Evolutionary conservation across 2,329 filamentous ascomycete species (phyloP).

Genomic region (Grosmannia serpens): DNA sequence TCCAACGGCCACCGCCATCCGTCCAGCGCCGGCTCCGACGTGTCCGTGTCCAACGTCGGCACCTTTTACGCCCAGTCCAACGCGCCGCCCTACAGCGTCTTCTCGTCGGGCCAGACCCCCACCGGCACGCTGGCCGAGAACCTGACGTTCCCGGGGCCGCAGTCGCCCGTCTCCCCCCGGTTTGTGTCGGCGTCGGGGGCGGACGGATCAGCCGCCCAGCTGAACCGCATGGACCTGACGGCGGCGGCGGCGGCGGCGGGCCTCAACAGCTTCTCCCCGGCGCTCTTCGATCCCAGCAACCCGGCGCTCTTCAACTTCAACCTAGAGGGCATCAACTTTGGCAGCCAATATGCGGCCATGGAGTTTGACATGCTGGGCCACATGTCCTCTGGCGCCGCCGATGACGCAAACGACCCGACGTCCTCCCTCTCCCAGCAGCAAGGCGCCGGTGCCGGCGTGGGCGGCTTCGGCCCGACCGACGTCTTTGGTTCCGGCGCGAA

Average conservation of each 20-base stretch:
- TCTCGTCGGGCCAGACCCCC: conserved; percentile 32
- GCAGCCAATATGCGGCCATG: conserved; percentile 88
- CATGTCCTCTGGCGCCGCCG: conserved; percentile 85
- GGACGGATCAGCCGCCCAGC: conserved; percentile 26
- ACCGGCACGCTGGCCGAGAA: conserved; percentile 34
- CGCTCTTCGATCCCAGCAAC: conserved; percentile 82
- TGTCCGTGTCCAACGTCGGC: conserved; percentile 26
- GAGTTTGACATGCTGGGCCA: conserved; percentile 95
- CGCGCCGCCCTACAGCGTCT: conserved; percentile 38
- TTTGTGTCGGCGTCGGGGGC: conserved; percentile 42
- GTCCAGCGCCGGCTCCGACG: conserved; percentile 35
- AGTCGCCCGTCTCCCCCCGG: conserved; percentile 63
- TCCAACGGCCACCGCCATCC: conserved; percentile 35
- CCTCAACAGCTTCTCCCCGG: conserved; percentile 37
- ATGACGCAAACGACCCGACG: conserved; percentile 59
- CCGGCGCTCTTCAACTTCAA: conserved; percentile 93
- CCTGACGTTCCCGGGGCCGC: conserved; percentile 50
- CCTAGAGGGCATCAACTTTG: conserved; percentile 85
- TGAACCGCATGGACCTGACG: conserved; percentile 35
- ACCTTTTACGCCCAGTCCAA: conserved; percentile 34
- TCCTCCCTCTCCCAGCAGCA: conserved; percentile 27
- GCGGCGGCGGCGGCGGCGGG: conserved; percentile 30
- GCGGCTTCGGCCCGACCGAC: conserved; percentile 29
- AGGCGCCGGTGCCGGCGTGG: conserved; percentile 13
- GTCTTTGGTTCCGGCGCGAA: conserved; percentile 39